Evolutionary conservation across 2,329 filamentous ascomycete genomes (phyloP), one percentile per base, ranked within the genome.

Genomic region (Colletotrichum musicola): DNA sequence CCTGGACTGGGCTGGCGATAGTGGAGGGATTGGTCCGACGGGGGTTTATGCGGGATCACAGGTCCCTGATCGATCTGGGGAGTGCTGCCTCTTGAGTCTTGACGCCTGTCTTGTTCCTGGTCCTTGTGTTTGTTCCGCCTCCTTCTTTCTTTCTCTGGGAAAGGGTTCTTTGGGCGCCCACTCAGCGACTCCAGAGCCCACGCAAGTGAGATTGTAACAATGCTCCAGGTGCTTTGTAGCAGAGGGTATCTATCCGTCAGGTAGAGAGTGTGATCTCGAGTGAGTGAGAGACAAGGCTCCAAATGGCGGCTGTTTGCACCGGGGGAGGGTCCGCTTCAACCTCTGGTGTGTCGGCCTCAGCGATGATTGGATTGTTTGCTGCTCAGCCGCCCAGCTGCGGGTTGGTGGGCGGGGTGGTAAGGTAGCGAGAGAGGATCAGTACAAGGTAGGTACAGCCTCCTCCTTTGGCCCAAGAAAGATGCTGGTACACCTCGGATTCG

Each of bases 321-420:
- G 46, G 49, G 58, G 49, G 47, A 35, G 61, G 40, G 49, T 54
- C 63, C 22, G 64, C 64, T 64, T 46, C 64, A 46, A 22, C 27
- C 35, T 60, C 30, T 6, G 65, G 62, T 65, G 62, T 61, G 50
- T 56, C 46, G 50, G 38, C 14, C 16, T 18, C 44, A n/a, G 62
- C n/a, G 25, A n/a, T 61, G 62, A 68, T 68, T 68, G 65, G 65
- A 16, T 60, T 40, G 55, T 35, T 55, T 60, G 49, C 49, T 68
- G 20, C 65, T 61, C 65, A 65, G 65, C 65, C 62, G 65, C 62
- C 38, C 49, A 46, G 53, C 47, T 49, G 53, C 40, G 64, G 53
- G 25, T 27, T 47, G 53, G 46, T 10, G 30, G 25, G n/a, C 47
- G 38, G 22, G 20, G 30, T n/a, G 63, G 56, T 42, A 18, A 40